phyloP scores from a whole-genome alignment of 2,329 filamentous ascomycete genomes.

The Aspergillus quadrilineatus region DNA sequence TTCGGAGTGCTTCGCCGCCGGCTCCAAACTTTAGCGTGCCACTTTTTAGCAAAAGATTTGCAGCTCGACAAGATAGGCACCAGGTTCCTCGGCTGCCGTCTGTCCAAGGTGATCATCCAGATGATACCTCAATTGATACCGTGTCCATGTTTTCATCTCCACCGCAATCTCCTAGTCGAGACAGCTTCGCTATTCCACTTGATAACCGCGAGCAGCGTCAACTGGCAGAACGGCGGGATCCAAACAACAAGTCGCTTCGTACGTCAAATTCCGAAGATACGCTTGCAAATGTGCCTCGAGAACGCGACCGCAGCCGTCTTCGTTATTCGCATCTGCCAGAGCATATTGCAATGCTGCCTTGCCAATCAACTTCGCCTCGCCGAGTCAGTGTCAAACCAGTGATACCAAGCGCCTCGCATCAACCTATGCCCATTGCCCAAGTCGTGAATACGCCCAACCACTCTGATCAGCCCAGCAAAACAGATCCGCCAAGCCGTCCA shows the following conservation, averaged over 20 bases:
- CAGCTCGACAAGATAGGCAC: slow-evolving; percentile 16
- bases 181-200: slow-evolving; percentile 24
- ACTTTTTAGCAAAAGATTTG: slow-evolving; percentile 41
- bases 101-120: slow-evolving; percentile 15
- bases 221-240: slow-evolving; percentile 15
- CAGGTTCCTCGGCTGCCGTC: slow-evolving; percentile 21
- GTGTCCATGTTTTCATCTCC: slow-evolving; percentile 30
- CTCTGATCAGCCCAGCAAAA: slow-evolving; percentile 11
- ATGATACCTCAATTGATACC: slow-evolving; percentile 17
- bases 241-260: slow-evolving; percentile 23
- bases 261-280: slow-evolving; percentile 33
- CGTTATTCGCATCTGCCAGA: slow-evolving; percentile 21
- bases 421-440: background rate
- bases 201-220: slow-evolving; percentile 23
- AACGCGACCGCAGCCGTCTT: slow-evolving; percentile 8
- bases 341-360: background rate
- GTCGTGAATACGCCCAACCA: background rate
- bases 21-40: slow-evolving; percentile 46
- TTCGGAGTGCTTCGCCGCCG: slow-evolving; percentile 34
- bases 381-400: background rate
- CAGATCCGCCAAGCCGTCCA: slow-evolving; percentile 8
- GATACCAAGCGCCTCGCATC: background rate
- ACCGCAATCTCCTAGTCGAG: slow-evolving; percentile 32
- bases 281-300: slow-evolving; percentile 19
- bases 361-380: background rate